These are phyloP conservation scores for Vaccinium vitisidaea DNA, from an alignment of 148 eudicot genomes.

Conservation along the genomic window DNA sequence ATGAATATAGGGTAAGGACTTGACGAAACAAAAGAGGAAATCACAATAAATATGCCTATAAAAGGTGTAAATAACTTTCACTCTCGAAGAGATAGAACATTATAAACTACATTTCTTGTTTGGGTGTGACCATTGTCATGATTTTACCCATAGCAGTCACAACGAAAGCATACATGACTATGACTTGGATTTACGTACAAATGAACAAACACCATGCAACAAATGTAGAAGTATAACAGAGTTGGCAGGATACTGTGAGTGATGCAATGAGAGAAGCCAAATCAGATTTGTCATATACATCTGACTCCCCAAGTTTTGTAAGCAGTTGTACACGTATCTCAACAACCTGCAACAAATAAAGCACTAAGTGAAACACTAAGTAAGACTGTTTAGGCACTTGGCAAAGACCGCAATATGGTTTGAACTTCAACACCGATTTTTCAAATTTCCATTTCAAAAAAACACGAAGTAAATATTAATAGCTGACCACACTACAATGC, in stretches of 20 bases:
- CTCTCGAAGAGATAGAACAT: background rate
- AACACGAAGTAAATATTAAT: background rate
- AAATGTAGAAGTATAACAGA: background rate
- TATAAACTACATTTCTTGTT: background rate
- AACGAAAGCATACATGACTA: background rate
- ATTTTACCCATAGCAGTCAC: background rate
- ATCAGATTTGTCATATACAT: conserved; percentile 40
- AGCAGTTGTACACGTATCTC: conserved; percentile 81
- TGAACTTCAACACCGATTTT: background rate
- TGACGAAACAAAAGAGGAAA: background rate
- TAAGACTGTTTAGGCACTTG: background rate
- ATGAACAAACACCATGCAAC: background rate
- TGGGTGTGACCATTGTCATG: background rate
- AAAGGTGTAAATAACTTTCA: background rate
- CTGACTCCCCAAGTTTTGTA: conserved; percentile 42
- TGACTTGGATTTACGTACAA: background rate
- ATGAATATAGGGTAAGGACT: background rate
- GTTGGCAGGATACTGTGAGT: conserved; percentile 58
- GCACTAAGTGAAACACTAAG: background rate
- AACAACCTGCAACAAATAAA: conserved; percentile 55
- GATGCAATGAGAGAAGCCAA: conserved; percentile 53
- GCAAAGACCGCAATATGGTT: background rate
- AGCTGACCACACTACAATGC: background rate
- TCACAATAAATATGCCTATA: background rate
- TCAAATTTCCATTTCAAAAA: background rate